A percentile compares a stretch with the other conserved stretches of the same genome.
Evolutionary conservation across 2,329 filamentous ascomycete species (phyloP).

Genomic region (Neopestalotiopsis rosae): DNA sequence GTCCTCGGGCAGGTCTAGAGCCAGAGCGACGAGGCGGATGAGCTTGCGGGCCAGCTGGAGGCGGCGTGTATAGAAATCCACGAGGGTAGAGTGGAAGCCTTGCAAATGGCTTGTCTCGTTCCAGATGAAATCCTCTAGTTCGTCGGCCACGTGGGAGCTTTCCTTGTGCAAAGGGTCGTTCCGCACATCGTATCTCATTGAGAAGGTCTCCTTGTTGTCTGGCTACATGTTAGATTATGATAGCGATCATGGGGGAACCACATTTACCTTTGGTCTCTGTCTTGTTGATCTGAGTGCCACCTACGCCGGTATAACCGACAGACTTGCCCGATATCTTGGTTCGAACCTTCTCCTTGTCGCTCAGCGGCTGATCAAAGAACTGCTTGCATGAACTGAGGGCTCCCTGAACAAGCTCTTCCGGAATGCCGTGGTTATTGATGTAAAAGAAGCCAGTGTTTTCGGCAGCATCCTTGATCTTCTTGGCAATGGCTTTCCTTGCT

Average conservation of each 20-base stretch:
- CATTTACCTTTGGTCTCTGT: slow-evolving; percentile 30
- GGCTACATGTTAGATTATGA: not conserved
- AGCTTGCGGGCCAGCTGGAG: slow-evolving; percentile 43
- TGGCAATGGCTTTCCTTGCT: slow-evolving; percentile 43
- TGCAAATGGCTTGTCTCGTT: slow-evolving; percentile 33
- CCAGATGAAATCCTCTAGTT: slow-evolving; percentile 32
- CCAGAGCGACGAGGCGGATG: slow-evolving; percentile 44
- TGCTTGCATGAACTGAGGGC: slow-evolving; percentile 28
- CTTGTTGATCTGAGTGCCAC: slow-evolving; percentile 37
- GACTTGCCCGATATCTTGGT: slow-evolving; percentile 42
- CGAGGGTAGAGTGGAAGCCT: slow-evolving; percentile 41
- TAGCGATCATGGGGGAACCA: no score
- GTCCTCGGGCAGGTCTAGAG: slow-evolving; percentile 44
- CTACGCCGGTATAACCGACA: slow-evolving; percentile 44
- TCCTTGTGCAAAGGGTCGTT: slow-evolving; percentile 41
- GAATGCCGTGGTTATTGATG: slow-evolving; percentile 37
- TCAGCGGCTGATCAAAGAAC: slow-evolving; percentile 33
- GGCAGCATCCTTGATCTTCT: slow-evolving; percentile 34
- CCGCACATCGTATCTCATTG: slow-evolving; percentile 44
- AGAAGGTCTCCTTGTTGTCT: slow-evolving; percentile 35
- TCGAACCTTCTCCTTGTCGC: slow-evolving; percentile 33
- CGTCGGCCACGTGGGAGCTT: not conserved
- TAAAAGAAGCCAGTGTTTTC: slow-evolving; percentile 52
- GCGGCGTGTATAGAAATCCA: slow-evolving; percentile 40
- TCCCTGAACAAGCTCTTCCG: slow-evolving; percentile 35